These are phyloP conservation scores for Juglanconis sp. DNA, from an alignment of 2,329 filamentous ascomycete species.

Conservation along the genomic window DNA sequence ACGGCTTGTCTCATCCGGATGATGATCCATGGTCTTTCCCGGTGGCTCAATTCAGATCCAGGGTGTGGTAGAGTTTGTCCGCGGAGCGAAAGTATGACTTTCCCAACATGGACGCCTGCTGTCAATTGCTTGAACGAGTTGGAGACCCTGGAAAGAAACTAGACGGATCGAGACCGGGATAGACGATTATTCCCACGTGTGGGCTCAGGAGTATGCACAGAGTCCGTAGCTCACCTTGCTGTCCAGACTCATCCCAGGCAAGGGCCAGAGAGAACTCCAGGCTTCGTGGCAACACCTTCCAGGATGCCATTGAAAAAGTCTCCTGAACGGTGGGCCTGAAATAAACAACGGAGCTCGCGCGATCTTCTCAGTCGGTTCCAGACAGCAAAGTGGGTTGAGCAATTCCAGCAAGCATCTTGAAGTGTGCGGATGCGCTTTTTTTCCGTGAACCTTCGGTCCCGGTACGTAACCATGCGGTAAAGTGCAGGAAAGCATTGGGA, in stretches of 20 bases:
- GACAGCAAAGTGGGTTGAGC: slow-evolving; percentile 36
- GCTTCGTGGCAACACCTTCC: slow-evolving; percentile 26
- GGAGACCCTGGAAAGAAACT: background rate
- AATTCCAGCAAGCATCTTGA: slow-evolving; percentile 25
- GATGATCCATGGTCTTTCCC: background rate
- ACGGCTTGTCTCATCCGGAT: slow-evolving; percentile 7
- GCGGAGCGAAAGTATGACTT: background rate
- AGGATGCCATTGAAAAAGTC: background rate
- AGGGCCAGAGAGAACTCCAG: slow-evolving; percentile 23
- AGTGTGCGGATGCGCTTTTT: background rate
- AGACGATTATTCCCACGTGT: slow-evolving; percentile 31
- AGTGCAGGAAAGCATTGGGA: slow-evolving; percentile 5
- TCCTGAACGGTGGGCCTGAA: background rate
- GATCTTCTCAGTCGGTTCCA: slow-evolving; percentile 31
- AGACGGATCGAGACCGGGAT: background rate
- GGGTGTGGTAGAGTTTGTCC: background rate
- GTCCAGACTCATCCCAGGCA: slow-evolving; percentile 42
- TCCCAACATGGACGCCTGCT: background rate
- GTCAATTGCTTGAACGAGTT: background rate
- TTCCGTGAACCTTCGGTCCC: slow-evolving; percentile 26
- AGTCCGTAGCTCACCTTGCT: slow-evolving; percentile 52
- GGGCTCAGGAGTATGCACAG: slow-evolving; percentile 52
- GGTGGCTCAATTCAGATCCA: background rate
- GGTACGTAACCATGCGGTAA: slow-evolving; percentile 6
- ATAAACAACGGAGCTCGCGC: background rate